A percentile compares a stretch with the other conserved stretches of the same genome.
Conservation (phyloP, 2,329 filamentous ascomycete species). For the Paraphaeosphaeria minitans region DNA sequence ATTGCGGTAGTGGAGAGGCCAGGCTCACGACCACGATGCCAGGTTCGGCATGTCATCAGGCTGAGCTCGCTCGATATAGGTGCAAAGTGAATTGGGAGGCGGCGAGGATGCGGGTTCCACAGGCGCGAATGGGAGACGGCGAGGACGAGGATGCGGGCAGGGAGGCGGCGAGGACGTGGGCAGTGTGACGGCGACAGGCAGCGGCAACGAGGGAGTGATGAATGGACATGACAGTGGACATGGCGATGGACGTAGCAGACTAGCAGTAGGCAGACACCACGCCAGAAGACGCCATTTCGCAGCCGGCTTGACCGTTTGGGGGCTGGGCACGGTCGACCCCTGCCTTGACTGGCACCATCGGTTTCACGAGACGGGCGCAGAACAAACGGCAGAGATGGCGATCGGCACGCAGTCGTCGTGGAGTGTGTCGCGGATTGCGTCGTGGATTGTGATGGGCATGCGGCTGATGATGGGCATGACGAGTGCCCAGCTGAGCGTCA, state of each 20-base stretch:
- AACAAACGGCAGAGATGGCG: constrained; percentile 12
- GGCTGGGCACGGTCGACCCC: no score
- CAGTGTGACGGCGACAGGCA: constrained; percentile 11
- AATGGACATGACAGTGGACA: not conserved
- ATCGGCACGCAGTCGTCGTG: constrained; percentile 1
- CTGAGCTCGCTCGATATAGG: constrained; percentile 12
- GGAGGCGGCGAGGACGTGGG: constrained; percentile 8
- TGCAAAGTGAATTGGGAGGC: no score
- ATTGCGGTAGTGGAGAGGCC: constrained; percentile 14
- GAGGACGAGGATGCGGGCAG: constrained; percentile 12
- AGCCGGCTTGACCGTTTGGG: no score
- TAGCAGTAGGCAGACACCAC: no score
- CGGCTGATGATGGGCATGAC: not conserved
- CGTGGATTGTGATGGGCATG: not conserved
- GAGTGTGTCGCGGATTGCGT: no score
- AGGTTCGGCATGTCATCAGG: constrained; percentile 13
- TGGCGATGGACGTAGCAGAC: not conserved
- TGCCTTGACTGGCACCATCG: constrained; percentile 10
- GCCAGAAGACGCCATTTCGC: not conserved
- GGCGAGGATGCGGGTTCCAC: constrained; percentile 9
- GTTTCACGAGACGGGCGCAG: constrained; percentile 16
- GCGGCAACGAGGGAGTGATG: constrained; percentile 4
- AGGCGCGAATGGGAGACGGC: constrained; percentile 17
- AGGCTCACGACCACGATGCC: constrained; percentile 1
- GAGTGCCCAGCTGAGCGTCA: not conserved